Base-by-base conservation (phyloP, 805 yeast genomes). In the Dipodascus albidus region DNA sequence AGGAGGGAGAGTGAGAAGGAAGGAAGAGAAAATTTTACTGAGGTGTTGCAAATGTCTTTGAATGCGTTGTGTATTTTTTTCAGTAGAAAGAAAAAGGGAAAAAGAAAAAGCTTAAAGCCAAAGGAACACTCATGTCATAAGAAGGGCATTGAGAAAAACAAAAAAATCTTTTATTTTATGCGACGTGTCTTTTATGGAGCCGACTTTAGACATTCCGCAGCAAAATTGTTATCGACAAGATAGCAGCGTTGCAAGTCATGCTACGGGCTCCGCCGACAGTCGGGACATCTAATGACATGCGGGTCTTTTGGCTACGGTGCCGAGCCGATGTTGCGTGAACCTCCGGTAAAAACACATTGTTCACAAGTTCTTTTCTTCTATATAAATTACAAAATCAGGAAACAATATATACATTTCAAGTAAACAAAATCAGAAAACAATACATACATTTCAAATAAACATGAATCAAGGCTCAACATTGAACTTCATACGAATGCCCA, bases 401-500 rank as follows among this genome's bases (percentile, higher is more conserved):
- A n/a, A n/a, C n/a, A n/a, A n/a, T n/a, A n/a, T n/a, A n/a, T n/a
- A n/a, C n/a, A n/a, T n/a, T n/a, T n/a, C n/a, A n/a, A n/a, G n/a
- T n/a, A 31, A 31, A 9, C 9, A 31, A 31, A 31, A 9, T 31
- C 38, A 31, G 38, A 31, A 31, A 31, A 15, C 9, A 31, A 31
- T 9, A 31, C 14, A 31, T 9, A 31, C 14, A 38, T 4, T n/a
- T 8, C 9, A 38, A 38, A 38, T n/a, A 38, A 4, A 38, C 3
- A 38, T 14, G n/a, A 14, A 14, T 38, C 20, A 38, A 38, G 74
- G 96, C 52, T 77, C 82, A 52, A 90, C 95, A 63, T 87, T 87
- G 73, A 87, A 91, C 59, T 84, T 82, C 84, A 93, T 77, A 70
- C 86, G 83, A 61, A 93, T 89, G 72, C 98, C 98, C 99, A 93